Conservation (phyloP, 2,329 filamentous ascomycete species). For the Phyllosticta ampelicida region DNA sequence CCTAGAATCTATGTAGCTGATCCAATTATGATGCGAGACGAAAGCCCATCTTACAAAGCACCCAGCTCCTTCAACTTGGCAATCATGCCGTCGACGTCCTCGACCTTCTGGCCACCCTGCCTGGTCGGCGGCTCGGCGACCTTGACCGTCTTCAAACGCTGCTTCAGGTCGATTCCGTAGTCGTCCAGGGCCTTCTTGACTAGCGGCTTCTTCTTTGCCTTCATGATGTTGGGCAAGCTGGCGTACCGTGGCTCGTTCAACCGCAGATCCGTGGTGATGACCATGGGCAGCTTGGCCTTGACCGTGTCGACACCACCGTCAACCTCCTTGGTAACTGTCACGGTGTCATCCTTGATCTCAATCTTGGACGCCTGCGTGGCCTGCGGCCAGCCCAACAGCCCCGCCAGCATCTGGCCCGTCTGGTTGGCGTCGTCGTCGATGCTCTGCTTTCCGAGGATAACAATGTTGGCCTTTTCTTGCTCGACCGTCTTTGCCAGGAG, state of each 20-base stretch:
- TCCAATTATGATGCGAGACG: not conserved
- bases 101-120: conserved; percentile 92
- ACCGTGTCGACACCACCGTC: conserved; percentile 93
- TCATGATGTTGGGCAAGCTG: conserved; percentile 97
- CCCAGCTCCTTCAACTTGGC: conserved; percentile 91
- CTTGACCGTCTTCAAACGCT: conserved; percentile 79
- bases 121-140: conserved; percentile 78
- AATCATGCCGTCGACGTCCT: conserved; percentile 92
- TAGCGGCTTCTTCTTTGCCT: conserved; percentile 99
- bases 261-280: conserved; percentile 89
- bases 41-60: conserved; percentile 51
- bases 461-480: conserved; percentile 78
- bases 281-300: conserved; percentile 72
- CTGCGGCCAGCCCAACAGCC: conserved; percentile 83
- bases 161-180: conserved; percentile 57
- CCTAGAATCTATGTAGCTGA: not conserved
- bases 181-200: conserved; percentile 84
- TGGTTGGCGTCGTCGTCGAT: conserved; percentile 95
- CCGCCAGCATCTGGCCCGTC: conserved; percentile 97
- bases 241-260: conserved; percentile 94
- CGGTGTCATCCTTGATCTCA: conserved; percentile 55
- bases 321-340: conserved; percentile 81
- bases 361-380: conserved; percentile 88
- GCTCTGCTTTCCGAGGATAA: conserved; percentile 92
- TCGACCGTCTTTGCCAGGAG: conserved; percentile 69